Evolutionary conservation across 495 filamentous ascomycete species (phyloP).

Genomic region (Talaromyces adpressus): DNA sequence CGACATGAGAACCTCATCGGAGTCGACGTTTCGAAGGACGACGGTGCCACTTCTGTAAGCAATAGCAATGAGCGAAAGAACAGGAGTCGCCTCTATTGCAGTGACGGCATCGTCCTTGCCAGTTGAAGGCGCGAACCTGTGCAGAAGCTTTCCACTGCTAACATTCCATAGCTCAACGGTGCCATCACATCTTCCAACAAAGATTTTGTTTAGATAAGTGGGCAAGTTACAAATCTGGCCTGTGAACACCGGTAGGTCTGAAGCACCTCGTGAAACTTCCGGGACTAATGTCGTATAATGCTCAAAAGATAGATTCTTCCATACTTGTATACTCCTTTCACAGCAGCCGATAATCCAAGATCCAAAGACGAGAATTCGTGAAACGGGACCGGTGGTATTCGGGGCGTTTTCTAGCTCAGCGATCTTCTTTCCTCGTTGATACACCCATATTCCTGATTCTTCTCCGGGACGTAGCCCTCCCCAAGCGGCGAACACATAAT

Average conservation of each 20-base stretch:
- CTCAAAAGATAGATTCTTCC: conserved; percentile 76
- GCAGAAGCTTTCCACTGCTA: conserved; percentile 78
- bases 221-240: conserved; percentile 75
- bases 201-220: conserved; percentile 92
- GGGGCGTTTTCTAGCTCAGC: conserved; percentile 61
- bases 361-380: conserved; percentile 74
- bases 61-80: conserved; percentile 78
- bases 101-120: conserved; percentile 66
- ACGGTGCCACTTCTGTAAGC: conserved; percentile 74
- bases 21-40: conserved; percentile 71
- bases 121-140: conserved; percentile 69
- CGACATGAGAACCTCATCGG: conserved; percentile 60
- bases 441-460: conserved; percentile 76
- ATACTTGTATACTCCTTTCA: conserved; percentile 71
- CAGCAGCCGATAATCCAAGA: conserved; percentile 85
- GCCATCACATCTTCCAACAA: conserved; percentile 80
- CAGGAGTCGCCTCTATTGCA: conserved; percentile 74
- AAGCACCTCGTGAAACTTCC: conserved; percentile 29
- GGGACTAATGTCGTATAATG: conserved; percentile 78
- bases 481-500: conserved; percentile 82
- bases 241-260: conserved; percentile 53
- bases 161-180: conserved; percentile 96
- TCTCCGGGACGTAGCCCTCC: conserved; percentile 44
- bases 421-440: conserved; percentile 85
- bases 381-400: conserved; percentile 58